Evolutionary conservation across 2,329 filamentous ascomycete genomes (phyloP).

Genomic region (Fusarium gaditjirri): DNA sequence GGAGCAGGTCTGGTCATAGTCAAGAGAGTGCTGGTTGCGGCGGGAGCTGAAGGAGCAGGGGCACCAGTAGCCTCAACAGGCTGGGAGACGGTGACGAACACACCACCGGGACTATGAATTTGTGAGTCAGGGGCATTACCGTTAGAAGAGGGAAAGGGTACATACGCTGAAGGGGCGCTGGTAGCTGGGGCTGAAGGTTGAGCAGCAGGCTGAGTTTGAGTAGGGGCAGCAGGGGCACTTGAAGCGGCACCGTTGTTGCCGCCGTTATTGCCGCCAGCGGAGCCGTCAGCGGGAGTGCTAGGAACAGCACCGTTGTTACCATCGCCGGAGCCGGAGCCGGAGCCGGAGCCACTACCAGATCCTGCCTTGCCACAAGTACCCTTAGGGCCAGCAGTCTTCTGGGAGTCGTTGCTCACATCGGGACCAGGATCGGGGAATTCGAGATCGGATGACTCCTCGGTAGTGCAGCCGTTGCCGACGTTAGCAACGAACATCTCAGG

Average conservation of each 20-base stretch:
- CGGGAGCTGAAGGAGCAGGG: conserved; percentile 34
- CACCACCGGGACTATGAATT: conserved; percentile 53
- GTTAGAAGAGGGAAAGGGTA: conserved; percentile 20
- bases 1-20: conserved; percentile 40
- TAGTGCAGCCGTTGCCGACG: conserved; percentile 68
- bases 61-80: conserved; percentile 39
- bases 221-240: conserved; percentile 27
- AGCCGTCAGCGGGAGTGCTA: conserved; percentile 19
- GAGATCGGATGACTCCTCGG: conserved; percentile 66
- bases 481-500: conserved; percentile 80
- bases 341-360: conserved; percentile 33
- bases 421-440: conserved; percentile 74
- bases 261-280: conserved; percentile 9
- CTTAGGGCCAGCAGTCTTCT: conserved; percentile 51
- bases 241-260: conserved; percentile 16
- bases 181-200: conserved; percentile 23
- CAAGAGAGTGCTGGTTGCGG: conserved; percentile 36
- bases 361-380: conserved; percentile 48
- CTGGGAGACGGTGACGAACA: conserved; percentile 53
- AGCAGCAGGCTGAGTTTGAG: conserved; percentile 32
- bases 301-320: conserved; percentile 13
- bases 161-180: conserved; percentile 43
- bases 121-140: conserved; percentile 27
- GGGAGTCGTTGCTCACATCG: conserved; percentile 56
- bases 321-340: conserved; percentile 4